Conservation (phyloP, 441 rosid species). For the Manihot esculenta region DNA sequence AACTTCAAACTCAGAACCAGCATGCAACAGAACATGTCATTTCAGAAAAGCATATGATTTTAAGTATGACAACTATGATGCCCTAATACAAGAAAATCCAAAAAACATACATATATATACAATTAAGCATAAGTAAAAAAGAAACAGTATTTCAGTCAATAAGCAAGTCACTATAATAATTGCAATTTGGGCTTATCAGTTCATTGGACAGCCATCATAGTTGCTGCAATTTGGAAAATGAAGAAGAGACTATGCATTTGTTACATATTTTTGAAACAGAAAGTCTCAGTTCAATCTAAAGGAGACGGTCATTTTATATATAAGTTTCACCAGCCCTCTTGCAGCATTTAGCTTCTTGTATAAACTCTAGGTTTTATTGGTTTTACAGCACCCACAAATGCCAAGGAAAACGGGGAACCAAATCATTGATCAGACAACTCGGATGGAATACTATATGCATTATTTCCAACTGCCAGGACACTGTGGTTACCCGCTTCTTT, state of each 20-base stretch:
- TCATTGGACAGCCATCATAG: background rate
- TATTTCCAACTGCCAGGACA: background rate
- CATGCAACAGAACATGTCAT: background rate
- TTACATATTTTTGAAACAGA: background rate
- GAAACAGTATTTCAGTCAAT: too few species aligned
- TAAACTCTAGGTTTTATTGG: background rate
- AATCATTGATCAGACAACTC: background rate
- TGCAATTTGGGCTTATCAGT: background rate
- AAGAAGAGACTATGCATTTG: background rate
- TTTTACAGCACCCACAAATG: background rate
- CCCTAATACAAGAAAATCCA: background rate
- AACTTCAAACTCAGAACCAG: background rate
- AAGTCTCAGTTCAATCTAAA: background rate
- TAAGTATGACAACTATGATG: background rate
- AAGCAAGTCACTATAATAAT: background rate
- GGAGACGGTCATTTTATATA: background rate
- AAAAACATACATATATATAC: background rate
- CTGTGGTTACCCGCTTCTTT: too few species aligned
- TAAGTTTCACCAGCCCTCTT: background rate
- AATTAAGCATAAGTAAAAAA: background rate
- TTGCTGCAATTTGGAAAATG: background rate
- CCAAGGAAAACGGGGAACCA: too few species aligned
- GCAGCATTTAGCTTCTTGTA: background rate
- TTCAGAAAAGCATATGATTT: background rate
- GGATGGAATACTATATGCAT: background rate